Evolutionary conservation across 176 grass and related monocot genomes (phyloP), one percentile per base, ranked within the genome.

Genomic region (Chloris gayana): DNA sequence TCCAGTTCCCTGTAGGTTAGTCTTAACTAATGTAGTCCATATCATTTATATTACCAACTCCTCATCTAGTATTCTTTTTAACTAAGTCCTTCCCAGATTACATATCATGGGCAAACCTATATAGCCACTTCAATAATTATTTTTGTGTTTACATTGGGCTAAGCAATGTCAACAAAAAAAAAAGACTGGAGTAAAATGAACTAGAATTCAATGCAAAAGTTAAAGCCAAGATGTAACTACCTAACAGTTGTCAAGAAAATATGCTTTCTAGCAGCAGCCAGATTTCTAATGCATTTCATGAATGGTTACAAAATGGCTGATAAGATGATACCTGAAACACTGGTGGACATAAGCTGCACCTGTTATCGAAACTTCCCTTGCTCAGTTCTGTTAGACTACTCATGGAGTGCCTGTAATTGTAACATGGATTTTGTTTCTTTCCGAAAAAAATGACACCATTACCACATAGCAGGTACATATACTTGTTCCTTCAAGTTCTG

Each of bases 401-500:
- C n/a, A 67, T n/a, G 47, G 77, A 77, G 27, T n/a, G 37, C 34
- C 54, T 81, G 27, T 46, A 81, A 2, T 64, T 81, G 27, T 46
- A 81, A 2, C 37, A 13, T 51, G 35, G 32, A 75, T 59, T 37
- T 3, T 71, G 26, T 44, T 22, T 27, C n/a, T 46, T 65, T 44
- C 17, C 1, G 65, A 73, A 30, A 27, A 68, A 85, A 64, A 82
- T 60, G 49, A 14, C 64, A 77, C 78, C 75, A 83, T 85, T 69
- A 98, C 95, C 90, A 95, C 85, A 92, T 87, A 62, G 90, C 87
- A 87, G 90, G 95, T 77, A 98, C 90, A 73, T 92, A 94, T 24
- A 93, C 83, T 87, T 91, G 85, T 87, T 94, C 90, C 85, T 98
- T 98, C 75, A 93, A 67, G 78, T 98, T 98, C 72, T 95, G 88